These are phyloP conservation scores for Exophiala oligosperma DNA, from an alignment of 2,329 filamentous ascomycete genomes.

Conservation along the genomic window DNA sequence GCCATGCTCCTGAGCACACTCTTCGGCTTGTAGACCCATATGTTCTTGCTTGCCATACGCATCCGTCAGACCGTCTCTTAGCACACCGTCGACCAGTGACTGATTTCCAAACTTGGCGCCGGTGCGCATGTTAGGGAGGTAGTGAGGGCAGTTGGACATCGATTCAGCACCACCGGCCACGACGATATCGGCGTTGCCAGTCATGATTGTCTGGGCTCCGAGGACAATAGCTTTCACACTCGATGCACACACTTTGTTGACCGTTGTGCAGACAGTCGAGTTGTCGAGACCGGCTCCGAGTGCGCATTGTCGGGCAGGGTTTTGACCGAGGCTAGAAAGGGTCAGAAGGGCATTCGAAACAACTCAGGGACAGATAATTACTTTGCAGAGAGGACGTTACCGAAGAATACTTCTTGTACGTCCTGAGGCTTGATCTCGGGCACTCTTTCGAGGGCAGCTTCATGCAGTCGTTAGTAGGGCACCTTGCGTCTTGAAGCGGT, in stretches of 20 bases:
- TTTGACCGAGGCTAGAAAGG: conserved; percentile 76
- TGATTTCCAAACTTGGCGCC: conserved; percentile 95
- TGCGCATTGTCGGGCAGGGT: conserved; percentile 91
- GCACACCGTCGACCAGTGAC: conserved; percentile 81
- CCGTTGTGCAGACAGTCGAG: conserved; percentile 79
- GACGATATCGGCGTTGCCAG: conserved; percentile 86
- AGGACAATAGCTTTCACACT: conserved; percentile 92
- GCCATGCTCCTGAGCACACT: conserved; percentile 81
- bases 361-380: conserved; percentile 42
- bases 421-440: conserved; percentile 83
- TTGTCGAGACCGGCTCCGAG: conserved; percentile 82
- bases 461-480: neutral
- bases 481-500: conserved; percentile 1
- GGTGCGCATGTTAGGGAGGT: conserved; percentile 80
- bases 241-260: conserved; percentile 99
- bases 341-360: conserved; percentile 1
- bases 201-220: conserved; percentile 95
- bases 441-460: conserved; percentile 78
- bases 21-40: conserved; percentile 92
- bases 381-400: conserved; percentile 97
- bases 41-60: conserved; percentile 90
- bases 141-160: conserved; percentile 98
- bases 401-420: conserved; percentile 96
- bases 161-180: conserved; percentile 95
- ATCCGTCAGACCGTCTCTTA: conserved; percentile 93